Conservation (phyloP, 495 filamentous ascomycete genomes). For the Talaromyces liani region DNA sequence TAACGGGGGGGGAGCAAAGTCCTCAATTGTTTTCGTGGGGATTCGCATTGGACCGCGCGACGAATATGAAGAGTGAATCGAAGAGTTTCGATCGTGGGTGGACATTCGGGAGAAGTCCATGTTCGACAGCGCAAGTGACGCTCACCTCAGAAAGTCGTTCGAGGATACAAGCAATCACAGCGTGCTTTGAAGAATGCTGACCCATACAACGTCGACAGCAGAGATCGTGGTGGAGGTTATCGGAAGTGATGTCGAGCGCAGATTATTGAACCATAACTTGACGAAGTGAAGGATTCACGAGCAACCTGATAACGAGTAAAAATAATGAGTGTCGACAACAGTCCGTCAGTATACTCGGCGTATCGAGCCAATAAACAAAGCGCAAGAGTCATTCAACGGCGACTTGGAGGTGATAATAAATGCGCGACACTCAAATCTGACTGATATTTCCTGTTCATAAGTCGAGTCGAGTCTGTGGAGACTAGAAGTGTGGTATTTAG, state of each 20-base stretch:
- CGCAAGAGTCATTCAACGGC: neutral
- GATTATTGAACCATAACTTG: neutral
- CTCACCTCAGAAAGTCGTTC: neutral
- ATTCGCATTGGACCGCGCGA: constrained; percentile 51
- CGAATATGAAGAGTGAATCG: constrained; percentile 25
- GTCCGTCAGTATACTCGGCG: neutral
- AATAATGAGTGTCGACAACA: neutral
- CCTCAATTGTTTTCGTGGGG: constrained; percentile 33
- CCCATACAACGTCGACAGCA: neutral
- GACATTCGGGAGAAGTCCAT: constrained; percentile 54
- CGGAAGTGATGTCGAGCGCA: neutral
- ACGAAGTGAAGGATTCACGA: neutral
- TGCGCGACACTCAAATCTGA: neutral
- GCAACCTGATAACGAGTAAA: neutral
- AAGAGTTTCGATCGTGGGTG: constrained; percentile 21
- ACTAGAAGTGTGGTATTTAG: neutral
- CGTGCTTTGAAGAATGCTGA: neutral
- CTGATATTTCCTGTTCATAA: neutral
- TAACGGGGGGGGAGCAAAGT: constrained; percentile 51
- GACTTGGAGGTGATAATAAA: neutral
- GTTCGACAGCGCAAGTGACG: constrained; percentile 17
- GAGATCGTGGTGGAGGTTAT: neutral
- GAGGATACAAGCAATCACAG: neutral
- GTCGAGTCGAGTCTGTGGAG: neutral
- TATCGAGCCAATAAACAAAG: neutral